Base-by-base conservation (phyloP, 306 rosid genomes). In the Arachis stenosperma region DNA sequence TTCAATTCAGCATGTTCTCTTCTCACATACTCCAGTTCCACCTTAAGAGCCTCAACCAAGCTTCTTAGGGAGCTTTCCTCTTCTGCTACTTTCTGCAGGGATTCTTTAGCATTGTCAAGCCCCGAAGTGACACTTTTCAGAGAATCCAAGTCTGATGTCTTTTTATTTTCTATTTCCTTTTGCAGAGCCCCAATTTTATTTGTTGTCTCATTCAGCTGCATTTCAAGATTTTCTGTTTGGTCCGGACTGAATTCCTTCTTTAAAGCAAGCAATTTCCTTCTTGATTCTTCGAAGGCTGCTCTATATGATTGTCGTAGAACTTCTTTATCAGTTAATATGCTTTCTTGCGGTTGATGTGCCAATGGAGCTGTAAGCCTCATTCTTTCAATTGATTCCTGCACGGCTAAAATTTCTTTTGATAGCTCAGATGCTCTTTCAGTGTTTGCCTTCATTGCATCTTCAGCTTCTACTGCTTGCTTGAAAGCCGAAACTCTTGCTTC, bases 61-160 rank as follows among this genome's bases (percentile, higher is more conserved):
- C 76, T 78, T 77, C 81, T 74, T 43, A 90, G 87, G 30, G 83
- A 76, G 74, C 69, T 81, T 79, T 88, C 92, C 76, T 88, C 89
- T 82, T 86, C 92, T 9, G 84, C 86, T 15, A 83, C 86, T 82
- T 82, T 85, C 63, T 87, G 88, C 48, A 88, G 78, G 7, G 88
- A 85, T 78, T 79, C 90, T 71, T 85, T 90, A 8, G 94, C 92
- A 67, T 66, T 90, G 77, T 84, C 89, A 14, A 90, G 83, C 81
- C 83, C 92, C 6, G 63, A 73, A 74, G 91, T 87, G 70, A 88
- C 89, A 47, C 65, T 79, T 84, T 63, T 84, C 79, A 63, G 75
- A 51, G 86, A 80, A 69, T 84, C 86, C 46, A 88, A 54, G 70
- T 87, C 90, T 5, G 78, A 83, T 60, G 84, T 80, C 73, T 82